These are phyloP conservation scores for Tylopilus felleus DNA, from an alignment of 768 basidiomycete species.

Conservation along the genomic window DNA sequence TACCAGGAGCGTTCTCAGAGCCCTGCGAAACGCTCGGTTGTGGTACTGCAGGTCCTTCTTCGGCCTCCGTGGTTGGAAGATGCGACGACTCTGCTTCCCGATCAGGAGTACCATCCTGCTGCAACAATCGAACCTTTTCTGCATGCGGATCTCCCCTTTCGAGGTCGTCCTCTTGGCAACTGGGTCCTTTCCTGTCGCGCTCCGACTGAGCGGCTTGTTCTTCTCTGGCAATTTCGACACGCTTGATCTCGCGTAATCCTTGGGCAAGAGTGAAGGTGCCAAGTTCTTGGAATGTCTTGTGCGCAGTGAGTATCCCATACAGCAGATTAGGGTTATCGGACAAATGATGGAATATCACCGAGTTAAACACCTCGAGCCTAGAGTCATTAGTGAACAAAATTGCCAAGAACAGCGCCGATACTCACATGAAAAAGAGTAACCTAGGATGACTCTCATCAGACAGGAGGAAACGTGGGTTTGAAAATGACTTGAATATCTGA, in stretches of 20 bases:
- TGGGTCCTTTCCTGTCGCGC: constrained; percentile 20
- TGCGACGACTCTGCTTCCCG: constrained; percentile 24
- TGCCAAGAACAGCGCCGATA: constrained; percentile 2
- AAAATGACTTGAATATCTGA: constrained; percentile 89
- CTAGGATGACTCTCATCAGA: constrained; percentile 95
- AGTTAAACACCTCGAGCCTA: constrained; percentile 91
- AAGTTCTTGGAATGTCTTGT: constrained; percentile 83
- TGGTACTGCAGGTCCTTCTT: constrained; percentile 18
- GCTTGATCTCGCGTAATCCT: constrained; percentile 83
- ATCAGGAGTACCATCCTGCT: constrained; percentile 40
- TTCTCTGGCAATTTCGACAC: constrained; percentile 68
- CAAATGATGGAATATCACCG: constrained; percentile 73
- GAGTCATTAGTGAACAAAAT: not conserved
- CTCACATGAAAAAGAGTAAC: constrained; percentile 86
- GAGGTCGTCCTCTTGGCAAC: constrained; percentile 21
- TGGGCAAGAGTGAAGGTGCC: constrained; percentile 86
- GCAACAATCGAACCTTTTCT: constrained; percentile 68
- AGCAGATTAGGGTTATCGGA: constrained; percentile 84
- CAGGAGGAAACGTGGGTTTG: constrained; percentile 83
- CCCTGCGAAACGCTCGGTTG: constrained; percentile 44
- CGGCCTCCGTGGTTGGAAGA: constrained; percentile 7
- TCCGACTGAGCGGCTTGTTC: constrained; percentile 47
- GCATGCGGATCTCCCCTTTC: constrained; percentile 31
- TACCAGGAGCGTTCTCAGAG: constrained; percentile 33
- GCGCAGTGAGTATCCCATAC: constrained; percentile 80